Evolutionary conservation across 495 filamentous ascomycete species (phyloP).

Genomic region (Aspergillus sparsus): DNA sequence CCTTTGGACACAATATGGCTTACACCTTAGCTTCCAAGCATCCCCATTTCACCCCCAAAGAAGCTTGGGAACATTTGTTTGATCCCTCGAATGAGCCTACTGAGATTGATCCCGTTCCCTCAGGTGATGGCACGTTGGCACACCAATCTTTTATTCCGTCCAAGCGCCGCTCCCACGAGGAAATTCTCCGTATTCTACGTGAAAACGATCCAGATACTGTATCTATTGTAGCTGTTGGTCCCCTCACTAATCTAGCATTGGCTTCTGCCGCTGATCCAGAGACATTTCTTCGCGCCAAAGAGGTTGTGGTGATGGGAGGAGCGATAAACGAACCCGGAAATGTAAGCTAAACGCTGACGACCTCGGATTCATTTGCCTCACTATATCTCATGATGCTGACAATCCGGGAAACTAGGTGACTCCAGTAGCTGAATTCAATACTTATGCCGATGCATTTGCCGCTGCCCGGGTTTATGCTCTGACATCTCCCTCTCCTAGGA

Average conservation of each 20-base stretch:
- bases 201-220: constrained; percentile 80
- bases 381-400: no score
- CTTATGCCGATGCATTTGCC: constrained; percentile 77
- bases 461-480: constrained; percentile 87
- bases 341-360: constrained; percentile 38
- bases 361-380: no score
- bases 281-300: constrained; percentile 83
- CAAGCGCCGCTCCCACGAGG: constrained; percentile 67
- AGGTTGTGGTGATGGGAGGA: constrained; percentile 96
- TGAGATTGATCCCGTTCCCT: constrained; percentile 38
- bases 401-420: constrained; percentile 51
- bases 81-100: constrained; percentile 45
- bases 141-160: constrained; percentile 69
- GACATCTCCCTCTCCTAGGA: constrained; percentile 72
- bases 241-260: constrained; percentile 85
- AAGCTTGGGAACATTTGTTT: constrained; percentile 87
- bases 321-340: constrained; percentile 80
- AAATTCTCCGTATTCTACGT: constrained; percentile 80
- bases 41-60: constrained; percentile 78
- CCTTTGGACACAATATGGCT: not conserved
- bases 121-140: constrained; percentile 28
- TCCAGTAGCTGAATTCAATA: constrained; percentile 81
- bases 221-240: constrained; percentile 85
- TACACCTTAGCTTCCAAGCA: constrained; percentile 55
- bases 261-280: constrained; percentile 83